A percentile compares a stretch with the other conserved stretches of the same genome.
Conservation (phyloP, 345 rosid species). For the Ceriops decandra region DNA sequence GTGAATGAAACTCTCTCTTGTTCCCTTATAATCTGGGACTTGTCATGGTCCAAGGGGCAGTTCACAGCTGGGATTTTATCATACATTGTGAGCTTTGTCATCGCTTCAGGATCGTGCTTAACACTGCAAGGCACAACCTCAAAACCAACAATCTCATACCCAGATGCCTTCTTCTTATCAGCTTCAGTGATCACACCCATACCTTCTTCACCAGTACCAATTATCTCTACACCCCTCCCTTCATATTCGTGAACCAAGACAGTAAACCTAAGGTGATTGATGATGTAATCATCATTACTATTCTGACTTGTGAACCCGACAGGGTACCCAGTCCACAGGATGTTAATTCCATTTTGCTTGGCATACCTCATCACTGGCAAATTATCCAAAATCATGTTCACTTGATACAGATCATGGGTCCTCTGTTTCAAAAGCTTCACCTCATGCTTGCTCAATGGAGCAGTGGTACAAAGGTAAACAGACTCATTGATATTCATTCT, state of each 20-base stretch:
- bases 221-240: conserved; percentile 68
- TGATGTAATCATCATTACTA: conserved; percentile 70
- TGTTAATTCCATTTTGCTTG: conserved; percentile 57
- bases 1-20: conserved; percentile 69
- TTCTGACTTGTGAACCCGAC: conserved; percentile 66
- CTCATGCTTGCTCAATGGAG: conserved; percentile 55
- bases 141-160: conserved; percentile 80
- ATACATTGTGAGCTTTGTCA: conserved; percentile 62
- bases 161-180: conserved; percentile 60
- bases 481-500: conserved; percentile 67
- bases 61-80: conserved; percentile 49
- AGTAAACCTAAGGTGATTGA: conserved; percentile 71
- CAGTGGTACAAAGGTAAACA: conserved; percentile 62
- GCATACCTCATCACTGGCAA: conserved; percentile 79
- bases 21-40: conserved; percentile 73
- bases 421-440: conserved; percentile 88
- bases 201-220: conserved; percentile 86
- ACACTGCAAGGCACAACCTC: conserved; percentile 83
- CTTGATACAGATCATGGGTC: conserved; percentile 74
- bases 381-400: conserved; percentile 81
- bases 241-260: conserved; percentile 74
- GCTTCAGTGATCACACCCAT: conserved; percentile 73
- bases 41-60: conserved; percentile 71
- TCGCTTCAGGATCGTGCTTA: conserved; percentile 48
- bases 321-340: conserved; percentile 88